These are phyloP conservation scores for Skeletonema costatum DNA, from an alignment of 108 stramenopile species.

Conservation along the genomic window DNA sequence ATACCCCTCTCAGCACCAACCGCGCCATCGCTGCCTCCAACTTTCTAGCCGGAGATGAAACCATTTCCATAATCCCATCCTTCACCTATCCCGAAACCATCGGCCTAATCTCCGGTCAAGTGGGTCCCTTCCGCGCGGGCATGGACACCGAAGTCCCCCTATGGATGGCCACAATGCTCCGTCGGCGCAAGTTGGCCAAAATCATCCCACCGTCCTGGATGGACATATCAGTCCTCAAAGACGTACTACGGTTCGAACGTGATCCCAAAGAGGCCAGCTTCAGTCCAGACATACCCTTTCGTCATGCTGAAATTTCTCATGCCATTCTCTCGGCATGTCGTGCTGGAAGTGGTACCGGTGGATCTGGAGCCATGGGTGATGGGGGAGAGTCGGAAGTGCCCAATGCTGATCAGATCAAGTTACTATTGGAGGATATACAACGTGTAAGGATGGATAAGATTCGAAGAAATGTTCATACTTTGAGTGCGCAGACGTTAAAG, in stretches of 20 bases:
- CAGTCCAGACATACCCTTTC: constrained; percentile 62
- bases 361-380: constrained; percentile 14
- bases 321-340: constrained; percentile 48
- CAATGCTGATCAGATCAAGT: constrained; percentile 41
- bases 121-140: constrained; percentile 77
- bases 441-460: constrained; percentile 77
- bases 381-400: constrained; percentile 37
- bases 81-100: constrained; percentile 52
- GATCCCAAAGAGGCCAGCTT: constrained; percentile 49
- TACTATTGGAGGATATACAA: constrained; percentile 72
- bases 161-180: constrained; percentile 73
- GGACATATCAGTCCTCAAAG: constrained; percentile 50
- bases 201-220: constrained; percentile 64
- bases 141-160: constrained; percentile 74
- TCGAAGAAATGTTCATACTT: constrained; percentile 70
- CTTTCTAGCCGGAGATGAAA: constrained; percentile 63
- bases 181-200: constrained; percentile 58
- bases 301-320: constrained; percentile 74
- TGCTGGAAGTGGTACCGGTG: constrained; percentile 29
- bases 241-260: constrained; percentile 65
- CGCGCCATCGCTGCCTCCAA: constrained; percentile 30
- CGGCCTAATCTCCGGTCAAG: constrained; percentile 29
- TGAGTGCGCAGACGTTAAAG: constrained; percentile 50
- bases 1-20: constrained; percentile 10
- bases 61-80: constrained; percentile 64